Conservation (phyloP, 1,284 basidiomycete genomes). For the Vanrija pseudolonga region DNA sequence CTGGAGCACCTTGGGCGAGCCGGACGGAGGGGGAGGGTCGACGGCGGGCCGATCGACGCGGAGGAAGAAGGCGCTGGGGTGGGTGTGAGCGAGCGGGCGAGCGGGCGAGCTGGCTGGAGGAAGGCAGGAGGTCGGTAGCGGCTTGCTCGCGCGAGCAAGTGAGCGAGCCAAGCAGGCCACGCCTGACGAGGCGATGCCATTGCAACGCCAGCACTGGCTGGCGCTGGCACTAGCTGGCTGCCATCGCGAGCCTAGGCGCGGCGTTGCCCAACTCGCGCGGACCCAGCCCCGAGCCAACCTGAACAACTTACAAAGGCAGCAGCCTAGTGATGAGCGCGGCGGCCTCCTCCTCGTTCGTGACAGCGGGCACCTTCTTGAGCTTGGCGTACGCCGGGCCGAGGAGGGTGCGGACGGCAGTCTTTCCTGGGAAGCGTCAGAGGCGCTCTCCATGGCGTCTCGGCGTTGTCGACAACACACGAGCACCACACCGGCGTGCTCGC, state of each 20-base stretch:
- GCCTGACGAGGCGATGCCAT: too few relatives aligned
- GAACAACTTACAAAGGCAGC: conserved; percentile 60
- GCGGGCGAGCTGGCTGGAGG: background rate
- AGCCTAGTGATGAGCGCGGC: conserved; percentile 64
- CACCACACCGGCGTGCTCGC: too few relatives aligned
- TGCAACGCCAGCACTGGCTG: too few relatives aligned
- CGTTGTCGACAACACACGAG: background rate
- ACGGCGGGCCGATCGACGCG: conserved; percentile 68
- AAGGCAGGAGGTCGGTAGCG: background rate
- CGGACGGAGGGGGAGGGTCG: conserved; percentile 57
- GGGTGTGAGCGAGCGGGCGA: background rate
- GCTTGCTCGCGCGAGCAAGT: too few relatives aligned
- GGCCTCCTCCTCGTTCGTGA: conserved; percentile 75
- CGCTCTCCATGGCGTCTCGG: background rate
- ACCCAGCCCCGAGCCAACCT: too few relatives aligned
- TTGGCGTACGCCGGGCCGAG: conserved; percentile 88
- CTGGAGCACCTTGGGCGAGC: conserved; percentile 73
- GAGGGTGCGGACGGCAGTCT: conserved; percentile 85
- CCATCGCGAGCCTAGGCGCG: too few relatives aligned
- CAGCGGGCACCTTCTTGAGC: conserved; percentile 74
- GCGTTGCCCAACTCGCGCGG: too few relatives aligned
- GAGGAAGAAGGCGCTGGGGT: conserved; percentile 70
- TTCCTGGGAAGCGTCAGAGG: conserved; percentile 57
- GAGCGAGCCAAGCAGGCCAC: background rate
- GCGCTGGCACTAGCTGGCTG: too few relatives aligned